Evolutionary conservation across 1,139 yeast genomes (phyloP), one percentile per base, ranked within the genome.

Genomic region (Geotrichum bryndzae): DNA sequence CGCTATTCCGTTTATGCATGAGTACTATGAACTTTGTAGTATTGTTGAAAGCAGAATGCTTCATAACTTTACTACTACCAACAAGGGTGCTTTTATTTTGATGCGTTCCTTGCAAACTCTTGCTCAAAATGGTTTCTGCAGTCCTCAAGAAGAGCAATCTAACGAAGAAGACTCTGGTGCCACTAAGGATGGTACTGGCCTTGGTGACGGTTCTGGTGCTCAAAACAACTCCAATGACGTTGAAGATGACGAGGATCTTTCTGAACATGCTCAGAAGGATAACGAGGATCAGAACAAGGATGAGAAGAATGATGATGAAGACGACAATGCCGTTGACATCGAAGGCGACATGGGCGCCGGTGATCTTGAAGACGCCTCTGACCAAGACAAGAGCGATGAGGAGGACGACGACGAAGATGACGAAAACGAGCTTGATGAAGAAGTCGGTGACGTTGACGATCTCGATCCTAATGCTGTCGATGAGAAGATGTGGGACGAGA

Each of bases 401-500:
- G 83, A 81, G 1, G 81, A 81, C 1, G 82, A 80, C 64, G 68
- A 67, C 6, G 87, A 84, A n/a, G 78, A 79, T 3, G 83, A 84
- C 46, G 82, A 80, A 2, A 82, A 82, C 3, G 85, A 82, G 1
- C 73, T 91, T 64, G 97, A 92, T 69, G 98, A 94, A 68, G 95
- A 91, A 70, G 81, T 92, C 61, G 98, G 95, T 67, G 90, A 91
- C 69, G 79, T 92, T 52, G 96, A 91, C 72, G 95, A 90, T 62
- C 79, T 88, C 64, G 98, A 94, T 79, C 97, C 97, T 1, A 90
- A 92, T 74, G 96, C 96, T 5, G 84, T 94, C 58, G 99, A 95
- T 73, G 99, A 95, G 69, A 94, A 94, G 77, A 90, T 94, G 97
- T 94, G 99, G 99, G 96, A 94, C 70, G 98, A 91, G 70, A 91